A percentile compares a stretch with the other conserved stretches of the same genome.
phyloP scores from a whole-genome alignment of 345 rosid species.

The Passiflora organensis region DNA sequence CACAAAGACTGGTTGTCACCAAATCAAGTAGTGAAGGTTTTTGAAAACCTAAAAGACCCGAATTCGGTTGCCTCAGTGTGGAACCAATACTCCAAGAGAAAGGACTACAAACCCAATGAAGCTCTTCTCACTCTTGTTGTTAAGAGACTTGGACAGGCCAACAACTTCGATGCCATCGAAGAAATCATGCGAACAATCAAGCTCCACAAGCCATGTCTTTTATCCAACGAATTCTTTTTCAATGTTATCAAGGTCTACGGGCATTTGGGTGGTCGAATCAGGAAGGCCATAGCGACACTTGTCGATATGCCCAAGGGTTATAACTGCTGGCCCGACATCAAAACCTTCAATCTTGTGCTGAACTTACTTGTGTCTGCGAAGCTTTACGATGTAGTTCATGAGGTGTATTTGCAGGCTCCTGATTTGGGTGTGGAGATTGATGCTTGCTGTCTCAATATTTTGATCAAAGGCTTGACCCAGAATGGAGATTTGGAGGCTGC shows the following conservation, averaged over 20 bases:
- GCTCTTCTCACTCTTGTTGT: constrained; percentile 54
- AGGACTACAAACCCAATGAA: constrained; percentile 75
- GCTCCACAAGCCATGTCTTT: constrained; percentile 38
- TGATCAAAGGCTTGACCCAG: constrained; percentile 70
- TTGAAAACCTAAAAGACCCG: constrained; percentile 49
- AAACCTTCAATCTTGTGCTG: constrained; percentile 64
- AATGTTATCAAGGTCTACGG: constrained; percentile 67
- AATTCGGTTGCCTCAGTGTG: constrained; percentile 41
- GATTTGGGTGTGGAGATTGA: constrained; percentile 70
- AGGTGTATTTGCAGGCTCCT: constrained; percentile 55
- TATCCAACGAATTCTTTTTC: constrained; percentile 73
- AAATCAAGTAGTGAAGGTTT: constrained; percentile 51
- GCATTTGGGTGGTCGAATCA: constrained; percentile 54
- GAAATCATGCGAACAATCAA: constrained; percentile 43
- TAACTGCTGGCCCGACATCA: constrained; percentile 66
- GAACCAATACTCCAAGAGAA: constrained; percentile 54
- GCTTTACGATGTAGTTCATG: constrained; percentile 53
- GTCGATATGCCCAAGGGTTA: constrained; percentile 55
- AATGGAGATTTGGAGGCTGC: constrained; percentile 63
- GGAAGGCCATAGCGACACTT: constrained; percentile 54
- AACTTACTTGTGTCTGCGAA: constrained; percentile 67
- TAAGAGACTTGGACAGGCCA: constrained; percentile 49
- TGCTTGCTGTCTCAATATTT: constrained; percentile 74
- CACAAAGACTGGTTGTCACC: constrained; percentile 89
- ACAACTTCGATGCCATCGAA: constrained; percentile 64